These are phyloP conservation scores for Termitomyces sp. DNA, from an alignment of 768 basidiomycete genomes.

Conservation along the genomic window DNA sequence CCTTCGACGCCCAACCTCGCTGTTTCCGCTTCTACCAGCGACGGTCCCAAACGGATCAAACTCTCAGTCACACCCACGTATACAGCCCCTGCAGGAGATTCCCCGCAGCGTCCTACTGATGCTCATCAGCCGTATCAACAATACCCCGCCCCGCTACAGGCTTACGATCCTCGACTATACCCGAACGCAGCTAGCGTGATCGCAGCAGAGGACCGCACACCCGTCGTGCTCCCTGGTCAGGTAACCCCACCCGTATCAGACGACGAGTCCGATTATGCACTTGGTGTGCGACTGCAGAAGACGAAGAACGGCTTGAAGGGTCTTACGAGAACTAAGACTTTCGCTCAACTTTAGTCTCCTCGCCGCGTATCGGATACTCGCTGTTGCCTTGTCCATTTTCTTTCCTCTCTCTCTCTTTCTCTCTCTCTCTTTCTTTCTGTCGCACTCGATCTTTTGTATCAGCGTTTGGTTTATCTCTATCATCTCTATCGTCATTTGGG, in stretches of 20 bases:
- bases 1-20: not conserved
- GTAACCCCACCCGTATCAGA: slow-evolving; percentile 9
- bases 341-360: slow-evolving; percentile 21
- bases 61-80: not conserved
- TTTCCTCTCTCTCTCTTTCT: too few relatives aligned
- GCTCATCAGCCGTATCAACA: slow-evolving; percentile 16
- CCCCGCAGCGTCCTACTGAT: too few relatives aligned
- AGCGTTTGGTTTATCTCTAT: too few relatives aligned
- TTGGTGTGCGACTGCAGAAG: slow-evolving; percentile 7
- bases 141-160: slow-evolving; percentile 30
- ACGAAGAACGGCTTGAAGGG: slow-evolving; percentile 17
- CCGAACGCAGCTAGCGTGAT: slow-evolving; percentile 30
- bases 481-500: too few relatives aligned
- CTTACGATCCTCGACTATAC: slow-evolving; percentile 31
- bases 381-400: too few relatives aligned
- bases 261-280: slow-evolving; percentile 15
- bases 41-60: slow-evolving; percentile 8
- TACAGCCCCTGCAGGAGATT: not conserved
- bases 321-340: slow-evolving; percentile 28
- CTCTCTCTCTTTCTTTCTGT: too few relatives aligned
- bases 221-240: slow-evolving; percentile 10
- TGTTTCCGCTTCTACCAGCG: not conserved
- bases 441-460: too few relatives aligned
- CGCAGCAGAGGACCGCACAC: slow-evolving; percentile 17
- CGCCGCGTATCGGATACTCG: not conserved